Base-by-base conservation (phyloP, 2,329 filamentous ascomycete genomes). In the Colletotrichum trifolii region DNA sequence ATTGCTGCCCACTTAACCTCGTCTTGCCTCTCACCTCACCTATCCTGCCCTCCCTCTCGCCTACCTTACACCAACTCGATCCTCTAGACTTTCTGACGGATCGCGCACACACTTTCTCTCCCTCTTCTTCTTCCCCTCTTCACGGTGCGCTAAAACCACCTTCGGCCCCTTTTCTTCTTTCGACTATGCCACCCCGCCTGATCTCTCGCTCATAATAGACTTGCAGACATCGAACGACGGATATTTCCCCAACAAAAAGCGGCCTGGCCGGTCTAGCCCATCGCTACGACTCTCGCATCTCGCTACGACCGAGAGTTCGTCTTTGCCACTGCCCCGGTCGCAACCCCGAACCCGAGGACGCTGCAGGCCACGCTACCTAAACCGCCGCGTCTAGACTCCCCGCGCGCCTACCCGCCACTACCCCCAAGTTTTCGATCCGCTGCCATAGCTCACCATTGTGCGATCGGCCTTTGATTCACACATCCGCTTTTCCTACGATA, bases 291-390 rank as follows among this genome's bases (percentile, higher is more conserved):
- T 52, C 47, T 52, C 43, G 43, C 60, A 58, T 52, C 53, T 53
- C 36, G 42, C 55, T 52, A 50, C 58, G 58, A 62, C 62, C 62
- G 55, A 65, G 52, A 65, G 58, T 65, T 65, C 56, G 62, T 52
- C 62, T 58, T 62, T 62, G 62, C 62, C 62, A 65, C 62, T 46
- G 62, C 62, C 62, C 62, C 58, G 58, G 62, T 62, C 47, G 62
- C 58, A 53, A 48, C 58, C 52, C 62, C 58, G 62, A 65, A 57
- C 57, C 48, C 62, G 57, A 61, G 45, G 43, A 12, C 52, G 58
- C 52, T 62, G 57, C 35, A 65, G 50, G 46, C 58, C 50, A 62
- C 62, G 34, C 58, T 52, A 65, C 47, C 62, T 34, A 62, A 62
- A 52, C 46, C 62, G 58, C 46, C 52, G 62, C 52, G 46, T 53